Conservation (phyloP, 768 basidiomycete species). For the Boletus tomentosulus region DNA sequence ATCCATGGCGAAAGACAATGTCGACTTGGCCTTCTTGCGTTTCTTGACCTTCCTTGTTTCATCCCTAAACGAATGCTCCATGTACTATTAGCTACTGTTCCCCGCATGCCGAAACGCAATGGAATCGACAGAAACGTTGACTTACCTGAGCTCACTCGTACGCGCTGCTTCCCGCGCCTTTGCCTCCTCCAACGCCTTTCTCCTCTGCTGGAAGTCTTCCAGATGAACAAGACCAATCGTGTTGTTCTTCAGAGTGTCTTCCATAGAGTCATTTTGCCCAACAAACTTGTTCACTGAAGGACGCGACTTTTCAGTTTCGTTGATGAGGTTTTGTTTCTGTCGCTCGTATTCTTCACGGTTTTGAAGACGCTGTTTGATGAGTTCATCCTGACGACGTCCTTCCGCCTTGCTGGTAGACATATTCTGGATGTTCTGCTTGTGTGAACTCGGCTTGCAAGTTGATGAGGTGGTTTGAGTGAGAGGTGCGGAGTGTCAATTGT, state of each 20-base stretch:
- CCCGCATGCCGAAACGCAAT: conserved; percentile 5
- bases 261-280: conserved; percentile 91
- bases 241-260: conserved; percentile 84
- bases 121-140: conserved; percentile 20
- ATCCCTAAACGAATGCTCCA: conserved; percentile 86
- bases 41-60: conserved; percentile 87
- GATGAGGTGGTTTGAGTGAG: background rate
- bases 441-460: conserved; percentile 5
- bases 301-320: conserved; percentile 89
- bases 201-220: conserved; percentile 87
- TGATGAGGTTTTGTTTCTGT: conserved; percentile 75
- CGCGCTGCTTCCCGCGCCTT: conserved; percentile 86
- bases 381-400: conserved; percentile 81
- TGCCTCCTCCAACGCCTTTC: conserved; percentile 88
- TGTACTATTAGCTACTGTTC: conserved; percentile 61
- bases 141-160: conserved; percentile 85
- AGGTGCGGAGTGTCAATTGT: conserved; percentile 25
- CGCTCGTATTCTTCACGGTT: conserved; percentile 80
- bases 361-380: conserved; percentile 76
- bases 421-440: conserved; percentile 8
- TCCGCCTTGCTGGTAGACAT: conserved; percentile 81
- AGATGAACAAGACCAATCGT: conserved; percentile 90
- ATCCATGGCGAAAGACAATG: conserved; percentile 87
- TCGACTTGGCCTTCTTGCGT: conserved; percentile 87
- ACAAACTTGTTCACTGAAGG: conserved; percentile 87